These are phyloP conservation scores for Hebeloma cylindrosporum DNA, from an alignment of 768 basidiomycete species.

Conservation along the genomic window DNA sequence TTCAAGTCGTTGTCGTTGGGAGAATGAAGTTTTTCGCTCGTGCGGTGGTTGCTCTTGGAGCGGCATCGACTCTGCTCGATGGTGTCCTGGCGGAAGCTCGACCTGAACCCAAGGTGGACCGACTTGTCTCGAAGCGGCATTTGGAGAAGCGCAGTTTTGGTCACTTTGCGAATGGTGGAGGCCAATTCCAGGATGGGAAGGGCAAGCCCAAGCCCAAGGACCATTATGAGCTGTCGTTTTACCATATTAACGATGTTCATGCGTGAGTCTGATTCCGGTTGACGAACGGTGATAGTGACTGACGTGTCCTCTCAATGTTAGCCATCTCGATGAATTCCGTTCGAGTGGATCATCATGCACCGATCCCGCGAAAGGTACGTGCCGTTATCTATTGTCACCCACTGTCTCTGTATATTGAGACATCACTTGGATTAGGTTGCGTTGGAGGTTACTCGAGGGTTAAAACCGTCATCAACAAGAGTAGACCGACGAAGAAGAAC, in stretches of 20 bases:
- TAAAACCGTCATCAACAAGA: constrained; percentile 36
- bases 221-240: constrained; percentile 31
- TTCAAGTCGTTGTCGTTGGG: background rate
- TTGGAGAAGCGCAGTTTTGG: constrained; percentile 22
- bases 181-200: constrained; percentile 20
- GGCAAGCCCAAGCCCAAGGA: constrained; percentile 17
- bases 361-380: constrained; percentile 28
- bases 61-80: background rate
- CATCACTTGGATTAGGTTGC: constrained; percentile 26
- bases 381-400: background rate
- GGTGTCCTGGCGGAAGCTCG: background rate
- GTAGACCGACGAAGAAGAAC: constrained; percentile 32
- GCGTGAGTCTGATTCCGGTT: constrained; percentile 24
- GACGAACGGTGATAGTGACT: background rate
- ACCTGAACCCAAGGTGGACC: constrained; percentile 11
- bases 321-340: constrained; percentile 40
- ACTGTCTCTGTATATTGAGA: background rate
- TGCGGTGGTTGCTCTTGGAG: background rate
- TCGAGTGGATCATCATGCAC: constrained; percentile 38
- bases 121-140: constrained; percentile 25
- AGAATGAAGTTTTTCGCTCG: constrained; percentile 3
- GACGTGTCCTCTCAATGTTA: constrained; percentile 6
- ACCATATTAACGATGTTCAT: constrained; percentile 46
- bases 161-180: constrained; percentile 24
- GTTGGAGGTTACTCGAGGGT: constrained; percentile 44